Evolutionary conservation across 176 grass and related monocot species (phyloP).

Genomic region (Hsuehochloa calcarea): DNA sequence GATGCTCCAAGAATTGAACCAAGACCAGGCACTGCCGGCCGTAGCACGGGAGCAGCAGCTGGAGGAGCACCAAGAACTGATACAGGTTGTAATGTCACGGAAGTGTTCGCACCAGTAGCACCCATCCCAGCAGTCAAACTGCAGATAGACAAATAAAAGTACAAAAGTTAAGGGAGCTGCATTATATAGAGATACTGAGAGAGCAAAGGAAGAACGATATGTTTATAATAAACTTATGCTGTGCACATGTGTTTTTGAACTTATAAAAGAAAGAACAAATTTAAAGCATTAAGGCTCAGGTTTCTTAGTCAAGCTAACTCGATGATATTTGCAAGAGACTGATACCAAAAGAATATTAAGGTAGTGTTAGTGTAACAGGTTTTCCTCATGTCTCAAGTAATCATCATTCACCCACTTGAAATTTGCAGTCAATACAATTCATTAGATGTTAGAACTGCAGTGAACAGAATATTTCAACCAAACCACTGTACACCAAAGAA

Average conservation of each 20-base stretch:
- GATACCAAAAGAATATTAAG: constrained; percentile 1
- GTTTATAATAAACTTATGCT: not conserved
- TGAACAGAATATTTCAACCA: constrained; percentile 29
- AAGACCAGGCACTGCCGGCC: constrained; percentile 43
- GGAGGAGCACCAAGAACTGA: constrained; percentile 80
- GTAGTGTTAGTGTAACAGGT: not conserved
- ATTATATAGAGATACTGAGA: not conserved
- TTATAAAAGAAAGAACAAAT: not conserved
- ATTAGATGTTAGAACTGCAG: constrained; percentile 18
- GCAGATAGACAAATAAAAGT: constrained; percentile 26
- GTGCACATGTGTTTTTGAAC: not conserved
- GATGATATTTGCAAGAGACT: not conserved
- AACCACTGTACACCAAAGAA: constrained; percentile 36
- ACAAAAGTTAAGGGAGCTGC: not conserved
- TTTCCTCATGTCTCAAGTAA: not conserved
- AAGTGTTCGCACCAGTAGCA: constrained; percentile 40
- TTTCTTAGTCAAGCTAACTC: not conserved
- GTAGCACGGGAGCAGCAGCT: constrained; percentile 36
- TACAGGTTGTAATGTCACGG: constrained; percentile 44
- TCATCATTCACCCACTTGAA: constrained; percentile 18
- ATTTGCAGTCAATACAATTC: constrained; percentile 17
- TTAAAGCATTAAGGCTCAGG: not conserved
- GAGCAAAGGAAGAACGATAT: not conserved
- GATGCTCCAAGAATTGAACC: constrained; percentile 35
- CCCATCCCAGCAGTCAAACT: constrained; percentile 64